Evolutionary conservation across 129 eudicot genomes (phyloP).

Genomic region (Centrapalus pauciflorus): DNA sequence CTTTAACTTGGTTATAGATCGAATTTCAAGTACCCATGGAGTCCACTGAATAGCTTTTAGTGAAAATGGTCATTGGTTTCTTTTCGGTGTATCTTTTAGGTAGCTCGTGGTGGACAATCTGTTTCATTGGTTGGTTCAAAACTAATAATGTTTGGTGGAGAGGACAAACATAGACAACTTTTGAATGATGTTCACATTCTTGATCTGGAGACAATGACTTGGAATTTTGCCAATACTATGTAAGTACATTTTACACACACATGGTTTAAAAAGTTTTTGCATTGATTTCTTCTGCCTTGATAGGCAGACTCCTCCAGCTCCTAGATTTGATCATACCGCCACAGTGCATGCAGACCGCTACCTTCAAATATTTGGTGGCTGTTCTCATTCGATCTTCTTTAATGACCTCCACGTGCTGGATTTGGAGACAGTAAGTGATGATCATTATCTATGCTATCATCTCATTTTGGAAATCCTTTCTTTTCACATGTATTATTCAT

Average conservation of each 20-base stretch:
- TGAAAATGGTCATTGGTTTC: slow-evolving; percentile 10
- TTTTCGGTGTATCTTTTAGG: slow-evolving; percentile 34
- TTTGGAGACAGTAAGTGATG: slow-evolving; percentile 68
- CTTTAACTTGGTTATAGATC: background rate
- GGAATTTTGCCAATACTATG: slow-evolving; percentile 68
- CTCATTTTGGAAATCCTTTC: background rate
- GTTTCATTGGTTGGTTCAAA: slow-evolving; percentile 75
- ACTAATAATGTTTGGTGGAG: slow-evolving; percentile 95
- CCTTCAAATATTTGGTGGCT: slow-evolving; percentile 89
- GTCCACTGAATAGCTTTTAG: background rate
- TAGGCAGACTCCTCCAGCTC: slow-evolving; percentile 91
- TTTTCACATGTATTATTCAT: background rate
- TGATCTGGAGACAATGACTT: slow-evolving; percentile 72
- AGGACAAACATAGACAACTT: slow-evolving; percentile 55
- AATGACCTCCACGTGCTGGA: slow-evolving; percentile 84
- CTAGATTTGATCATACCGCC: slow-evolving; percentile 92
- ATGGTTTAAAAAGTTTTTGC: slow-evolving; percentile 6
- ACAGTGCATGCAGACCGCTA: slow-evolving; percentile 78
- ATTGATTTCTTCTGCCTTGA: slow-evolving; percentile 34
- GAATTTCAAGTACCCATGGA: background rate
- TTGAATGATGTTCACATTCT: slow-evolving; percentile 82
- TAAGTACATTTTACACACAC: slow-evolving; percentile 26
- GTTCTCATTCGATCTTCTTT: slow-evolving; percentile 89
- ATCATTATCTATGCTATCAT: slow-evolving; percentile 1
- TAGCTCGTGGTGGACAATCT: slow-evolving; percentile 91